Evolutionary conservation across 1,284 basidiomycete species (phyloP).

Genomic region (Lentinula novae-zelandiae): DNA sequence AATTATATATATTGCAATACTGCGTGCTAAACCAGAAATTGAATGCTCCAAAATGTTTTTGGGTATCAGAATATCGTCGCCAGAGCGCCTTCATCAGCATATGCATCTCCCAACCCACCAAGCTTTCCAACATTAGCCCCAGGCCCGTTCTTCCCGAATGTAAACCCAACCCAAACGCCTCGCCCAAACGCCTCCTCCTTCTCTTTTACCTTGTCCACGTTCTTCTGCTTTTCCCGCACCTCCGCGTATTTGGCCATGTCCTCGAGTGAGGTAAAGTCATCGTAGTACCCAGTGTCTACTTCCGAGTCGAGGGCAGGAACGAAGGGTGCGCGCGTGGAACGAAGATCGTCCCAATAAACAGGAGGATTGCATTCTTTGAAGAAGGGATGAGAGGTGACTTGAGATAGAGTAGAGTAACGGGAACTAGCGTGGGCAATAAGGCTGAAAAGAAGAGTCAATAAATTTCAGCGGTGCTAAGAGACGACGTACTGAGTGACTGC

Average conservation of each 20-base stretch:
- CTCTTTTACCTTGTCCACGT: constrained; percentile 90
- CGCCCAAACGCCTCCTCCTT: constrained; percentile 72
- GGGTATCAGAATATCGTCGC: constrained; percentile 60
- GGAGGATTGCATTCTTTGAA: constrained; percentile 47
- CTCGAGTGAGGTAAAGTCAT: constrained; percentile 89
- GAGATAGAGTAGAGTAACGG: constrained; percentile 72
- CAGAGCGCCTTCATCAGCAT: constrained; percentile 40
- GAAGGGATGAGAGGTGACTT: constrained; percentile 83
- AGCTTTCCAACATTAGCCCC: constrained; percentile 34
- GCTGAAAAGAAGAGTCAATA: constrained; percentile 27
- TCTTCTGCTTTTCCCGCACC: constrained; percentile 95
- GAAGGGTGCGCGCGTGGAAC: constrained; percentile 85
- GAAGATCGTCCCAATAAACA: constrained; percentile 76
- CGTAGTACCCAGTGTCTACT: constrained; percentile 97
- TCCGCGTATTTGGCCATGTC: constrained; percentile 99
- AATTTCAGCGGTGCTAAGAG: constrained; percentile 7
- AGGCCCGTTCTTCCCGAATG: constrained; percentile 88
- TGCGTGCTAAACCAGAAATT: neutral
- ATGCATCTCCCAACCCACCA: constrained; percentile 18
- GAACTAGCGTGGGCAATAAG: constrained; percentile 77
- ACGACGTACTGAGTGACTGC: constrained; percentile 76
- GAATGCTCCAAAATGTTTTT: neutral
- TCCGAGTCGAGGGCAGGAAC: constrained; percentile 95
- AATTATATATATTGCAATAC: neutral
- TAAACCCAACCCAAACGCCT: constrained; percentile 97